phyloP scores from a whole-genome alignment of 169 alveolate genomes.

The Babesia sp. region DNA sequence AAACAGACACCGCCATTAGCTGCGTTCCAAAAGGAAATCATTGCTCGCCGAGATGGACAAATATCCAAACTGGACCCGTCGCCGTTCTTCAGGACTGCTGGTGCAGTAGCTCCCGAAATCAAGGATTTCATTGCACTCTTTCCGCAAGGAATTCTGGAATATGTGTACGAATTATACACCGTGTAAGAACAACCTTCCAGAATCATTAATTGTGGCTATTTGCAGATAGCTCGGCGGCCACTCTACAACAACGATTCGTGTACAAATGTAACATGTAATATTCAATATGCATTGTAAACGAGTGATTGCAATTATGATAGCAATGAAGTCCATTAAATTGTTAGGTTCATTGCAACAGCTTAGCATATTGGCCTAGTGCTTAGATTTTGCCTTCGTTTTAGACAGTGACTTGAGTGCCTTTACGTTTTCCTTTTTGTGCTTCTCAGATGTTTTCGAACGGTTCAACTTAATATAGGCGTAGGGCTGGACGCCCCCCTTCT shows the following conservation, averaged over 20 bases:
- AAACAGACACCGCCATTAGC: background rate
- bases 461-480: conserved; percentile 58
- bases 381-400: conserved; percentile 37
- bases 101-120: conserved; percentile 41
- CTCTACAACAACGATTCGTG: too few relatives aligned
- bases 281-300: too few relatives aligned
- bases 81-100: conserved; percentile 66
- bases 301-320: too few relatives aligned
- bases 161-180: conserved; percentile 12
- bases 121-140: conserved; percentile 33
- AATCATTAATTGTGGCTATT: background rate
- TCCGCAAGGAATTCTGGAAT: conserved; percentile 43
- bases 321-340: too few relatives aligned
- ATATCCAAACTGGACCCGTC: conserved; percentile 24
- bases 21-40: background rate
- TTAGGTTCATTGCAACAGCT: too few relatives aligned
- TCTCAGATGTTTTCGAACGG: conserved; percentile 30
- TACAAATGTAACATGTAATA: too few relatives aligned
- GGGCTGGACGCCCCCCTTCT: conserved; percentile 22
- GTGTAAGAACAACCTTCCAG: background rate
- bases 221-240: too few relatives aligned
- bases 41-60: background rate
- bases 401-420: conserved; percentile 47
- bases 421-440: conserved; percentile 44
- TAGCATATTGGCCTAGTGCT: too few relatives aligned